Evolutionary conservation across 257 asterid species (phyloP).

Genomic region (Euphrasia confusa): DNA sequence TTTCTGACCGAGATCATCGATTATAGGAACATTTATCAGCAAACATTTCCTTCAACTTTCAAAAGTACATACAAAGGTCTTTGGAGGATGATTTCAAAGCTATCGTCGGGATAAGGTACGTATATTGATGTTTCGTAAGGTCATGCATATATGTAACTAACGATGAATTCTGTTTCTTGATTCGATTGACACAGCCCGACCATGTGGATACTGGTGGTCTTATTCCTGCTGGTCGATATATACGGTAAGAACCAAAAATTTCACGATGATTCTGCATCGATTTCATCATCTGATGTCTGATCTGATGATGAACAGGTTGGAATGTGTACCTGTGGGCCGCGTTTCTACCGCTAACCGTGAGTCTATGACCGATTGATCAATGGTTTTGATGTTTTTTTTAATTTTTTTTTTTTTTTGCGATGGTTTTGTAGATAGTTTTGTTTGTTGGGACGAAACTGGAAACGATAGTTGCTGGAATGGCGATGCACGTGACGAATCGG

Average conservation of each 20-base stretch:
- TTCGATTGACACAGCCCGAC: conserved; percentile 53
- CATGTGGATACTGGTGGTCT: conserved; percentile 68
- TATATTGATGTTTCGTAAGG: background rate
- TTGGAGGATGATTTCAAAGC: conserved; percentile 74
- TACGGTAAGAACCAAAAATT: conserved; percentile 44
- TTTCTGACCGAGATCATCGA: background rate
- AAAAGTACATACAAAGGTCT: conserved; percentile 60
- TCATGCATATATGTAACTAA: background rate
- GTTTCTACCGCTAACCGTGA: conserved; percentile 59
- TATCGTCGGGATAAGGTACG: conserved; percentile 58
- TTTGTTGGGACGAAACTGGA: conserved; percentile 64
- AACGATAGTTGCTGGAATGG: conserved; percentile 68
- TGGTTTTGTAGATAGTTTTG: conserved; percentile 42
- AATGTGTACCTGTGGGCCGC: conserved; percentile 70
- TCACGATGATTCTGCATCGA: background rate
- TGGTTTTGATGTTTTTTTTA: background rate
- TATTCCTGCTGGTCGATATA: conserved; percentile 71
- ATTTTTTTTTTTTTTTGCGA: no score
- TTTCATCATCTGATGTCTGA: background rate
- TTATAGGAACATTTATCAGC: conserved; percentile 68
- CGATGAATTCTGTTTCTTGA: background rate
- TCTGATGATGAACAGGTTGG: conserved; percentile 51
- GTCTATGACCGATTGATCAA: conserved; percentile 3
- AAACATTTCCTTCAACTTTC: conserved; percentile 60
- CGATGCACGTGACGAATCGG: conserved; percentile 38